Evolutionary conservation across 768 basidiomycete genomes (phyloP).

Genomic region (Lactarius trivialis): DNA sequence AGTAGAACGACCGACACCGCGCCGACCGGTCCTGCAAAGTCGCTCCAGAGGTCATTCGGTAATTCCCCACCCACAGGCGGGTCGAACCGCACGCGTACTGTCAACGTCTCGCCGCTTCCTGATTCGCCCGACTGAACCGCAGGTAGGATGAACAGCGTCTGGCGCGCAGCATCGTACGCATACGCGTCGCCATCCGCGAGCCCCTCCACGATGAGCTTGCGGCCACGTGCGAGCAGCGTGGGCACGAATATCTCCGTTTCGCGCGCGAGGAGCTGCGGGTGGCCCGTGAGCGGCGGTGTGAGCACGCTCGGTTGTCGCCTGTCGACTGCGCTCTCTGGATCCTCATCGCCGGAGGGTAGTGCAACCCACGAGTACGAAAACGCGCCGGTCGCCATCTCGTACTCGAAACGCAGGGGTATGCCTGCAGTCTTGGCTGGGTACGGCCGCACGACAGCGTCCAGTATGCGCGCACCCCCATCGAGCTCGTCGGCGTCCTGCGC

Average conservation of each 20-base stretch:
- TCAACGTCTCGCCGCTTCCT: conserved; percentile 30
- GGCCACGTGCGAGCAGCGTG: conserved; percentile 47
- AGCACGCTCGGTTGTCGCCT: conserved; percentile 25
- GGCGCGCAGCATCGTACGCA: conserved; percentile 54
- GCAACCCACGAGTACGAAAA: conserved; percentile 63
- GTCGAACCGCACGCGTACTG: conserved; percentile 46
- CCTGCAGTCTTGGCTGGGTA: conserved; percentile 90
- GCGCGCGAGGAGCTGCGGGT: conserved; percentile 38
- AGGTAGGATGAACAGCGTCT: conserved; percentile 67
- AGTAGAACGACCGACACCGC: conserved; percentile 32
- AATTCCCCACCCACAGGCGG: conserved; percentile 50
- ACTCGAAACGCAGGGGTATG: conserved; percentile 64
- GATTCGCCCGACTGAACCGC: conserved; percentile 31
- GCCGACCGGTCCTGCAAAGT: conserved; percentile 36
- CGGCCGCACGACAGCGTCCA: conserved; percentile 77
- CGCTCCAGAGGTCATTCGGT: conserved; percentile 62
- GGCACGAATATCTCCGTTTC: conserved; percentile 86
- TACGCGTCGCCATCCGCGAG: conserved; percentile 46
- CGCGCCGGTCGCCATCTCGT: conserved; percentile 68
- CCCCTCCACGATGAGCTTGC: conserved; percentile 53
- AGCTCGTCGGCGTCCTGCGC: conserved; percentile 60
- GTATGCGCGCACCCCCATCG: conserved; percentile 76
- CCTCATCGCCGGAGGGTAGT: conserved; percentile 24
- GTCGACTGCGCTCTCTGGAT: neutral
- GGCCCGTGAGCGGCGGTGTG: conserved; percentile 37